phyloP scores from a whole-genome alignment of 202 grass and related monocot genomes.

The Cymbopogon flexuosus region DNA sequence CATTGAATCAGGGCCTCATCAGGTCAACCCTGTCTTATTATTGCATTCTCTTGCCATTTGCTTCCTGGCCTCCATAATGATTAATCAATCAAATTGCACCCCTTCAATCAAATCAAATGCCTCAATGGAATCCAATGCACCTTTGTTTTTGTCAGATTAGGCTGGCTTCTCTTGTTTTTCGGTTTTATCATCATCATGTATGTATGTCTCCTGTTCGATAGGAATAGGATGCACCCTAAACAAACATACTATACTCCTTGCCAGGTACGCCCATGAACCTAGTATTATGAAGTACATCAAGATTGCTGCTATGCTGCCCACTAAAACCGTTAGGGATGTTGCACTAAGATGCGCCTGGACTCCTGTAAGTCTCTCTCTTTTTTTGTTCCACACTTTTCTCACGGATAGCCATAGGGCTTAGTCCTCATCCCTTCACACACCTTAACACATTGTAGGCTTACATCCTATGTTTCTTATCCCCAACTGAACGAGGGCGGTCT shows the following conservation, averaged over 20 bases:
- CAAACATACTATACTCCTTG: neutral
- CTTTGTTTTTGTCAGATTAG: neutral
- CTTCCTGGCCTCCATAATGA: neutral
- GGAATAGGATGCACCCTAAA: neutral
- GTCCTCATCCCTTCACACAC: too few relatives aligned
- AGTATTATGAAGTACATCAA: slow-evolving; percentile 76
- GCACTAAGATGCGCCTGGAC: slow-evolving; percentile 65
- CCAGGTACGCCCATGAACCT: slow-evolving; percentile 49
- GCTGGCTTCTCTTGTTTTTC: neutral
- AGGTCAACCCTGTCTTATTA: slow-evolving; percentile 18
- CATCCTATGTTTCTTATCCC: too few relatives aligned
- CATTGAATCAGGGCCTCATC: slow-evolving; percentile 56
- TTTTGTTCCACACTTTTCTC: neutral
- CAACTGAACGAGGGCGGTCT: too few relatives aligned
- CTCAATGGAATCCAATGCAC: neutral
- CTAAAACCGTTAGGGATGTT: slow-evolving; percentile 75
- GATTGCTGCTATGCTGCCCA: slow-evolving; percentile 70
- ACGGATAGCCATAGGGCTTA: neutral
- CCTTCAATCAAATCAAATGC: neutral
- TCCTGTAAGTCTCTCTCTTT: slow-evolving; percentile 30
- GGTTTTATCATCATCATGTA: neutral
- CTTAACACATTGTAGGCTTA: too few relatives aligned
- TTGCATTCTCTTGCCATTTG: neutral
- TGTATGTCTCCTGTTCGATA: neutral
- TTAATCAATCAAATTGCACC: too few relatives aligned